These are phyloP conservation scores for Byssoonygena ceratinophila DNA, from an alignment of 2,329 filamentous ascomycete species.

Conservation along the genomic window DNA sequence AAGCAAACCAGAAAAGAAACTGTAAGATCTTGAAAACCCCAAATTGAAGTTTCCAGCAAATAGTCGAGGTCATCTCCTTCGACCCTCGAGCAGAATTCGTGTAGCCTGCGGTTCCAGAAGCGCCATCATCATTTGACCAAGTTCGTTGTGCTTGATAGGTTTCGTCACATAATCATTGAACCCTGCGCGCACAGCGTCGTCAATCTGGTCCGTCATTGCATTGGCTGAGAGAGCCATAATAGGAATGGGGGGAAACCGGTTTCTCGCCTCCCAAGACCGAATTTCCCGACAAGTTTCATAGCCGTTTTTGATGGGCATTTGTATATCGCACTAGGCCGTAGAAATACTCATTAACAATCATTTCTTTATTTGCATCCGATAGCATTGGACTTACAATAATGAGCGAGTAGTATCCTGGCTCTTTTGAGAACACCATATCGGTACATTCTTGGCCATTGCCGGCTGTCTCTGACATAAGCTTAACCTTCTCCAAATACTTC, in stretches of 20 bases:
- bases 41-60: not conserved
- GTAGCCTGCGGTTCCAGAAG: conserved; percentile 33
- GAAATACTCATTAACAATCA: not conserved
- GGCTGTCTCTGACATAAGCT: conserved; percentile 37
- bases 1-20: not conserved
- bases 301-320: conserved; percentile 43
- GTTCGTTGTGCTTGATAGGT: conserved; percentile 41
- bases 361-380: not conserved
- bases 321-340: conserved; percentile 37
- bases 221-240: conserved; percentile 43
- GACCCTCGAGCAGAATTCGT: conserved; percentile 35
- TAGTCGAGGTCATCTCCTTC: conserved; percentile 16
- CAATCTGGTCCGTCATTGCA: conserved; percentile 42
- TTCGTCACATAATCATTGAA: conserved; percentile 44
- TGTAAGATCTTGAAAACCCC: not conserved
- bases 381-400: conserved; percentile 34
- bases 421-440: conserved; percentile 39
- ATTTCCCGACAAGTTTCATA: conserved; percentile 41
- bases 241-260: conserved; percentile 38
- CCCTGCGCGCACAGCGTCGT: conserved; percentile 37
- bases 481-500: conserved; percentile 41
- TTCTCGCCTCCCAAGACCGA: conserved; percentile 37
- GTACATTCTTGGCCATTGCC: conserved; percentile 39
- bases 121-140: conserved; percentile 42
- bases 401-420: conserved; percentile 40